Evolutionary conservation across 306 rosid genomes (phyloP).

Genomic region (Crataegus laevigata): DNA sequence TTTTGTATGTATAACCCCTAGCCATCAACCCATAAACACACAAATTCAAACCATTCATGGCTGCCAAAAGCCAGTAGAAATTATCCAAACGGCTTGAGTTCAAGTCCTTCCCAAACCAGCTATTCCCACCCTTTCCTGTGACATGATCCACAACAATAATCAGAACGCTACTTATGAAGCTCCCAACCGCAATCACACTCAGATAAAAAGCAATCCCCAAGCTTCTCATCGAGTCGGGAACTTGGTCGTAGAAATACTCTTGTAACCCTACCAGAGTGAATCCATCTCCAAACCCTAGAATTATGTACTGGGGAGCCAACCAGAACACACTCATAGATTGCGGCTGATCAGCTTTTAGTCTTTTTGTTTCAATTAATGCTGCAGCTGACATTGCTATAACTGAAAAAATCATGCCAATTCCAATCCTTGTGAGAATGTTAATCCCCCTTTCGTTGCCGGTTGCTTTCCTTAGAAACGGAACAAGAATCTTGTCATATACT

Average conservation of each 20-base stretch:
- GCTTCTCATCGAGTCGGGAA: conserved; percentile 92
- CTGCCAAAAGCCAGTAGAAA: conserved; percentile 61
- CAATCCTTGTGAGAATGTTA: conserved; percentile 70
- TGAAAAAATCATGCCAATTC: conserved; percentile 70
- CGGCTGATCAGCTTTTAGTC: conserved; percentile 30
- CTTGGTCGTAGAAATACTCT: conserved; percentile 86
- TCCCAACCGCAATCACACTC: conserved; percentile 70
- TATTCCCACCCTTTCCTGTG: conserved; percentile 40
- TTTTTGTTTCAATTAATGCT: conserved; percentile 51
- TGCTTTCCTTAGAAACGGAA: conserved; percentile 41
- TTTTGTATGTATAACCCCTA: conserved; percentile 7
- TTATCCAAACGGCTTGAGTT: conserved; percentile 72
- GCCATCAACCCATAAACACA: not conserved
- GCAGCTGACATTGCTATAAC: conserved; percentile 43
- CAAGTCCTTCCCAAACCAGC: conserved; percentile 84
- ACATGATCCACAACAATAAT: conserved; percentile 55
- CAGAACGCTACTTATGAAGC: conserved; percentile 61
- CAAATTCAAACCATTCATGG: not conserved
- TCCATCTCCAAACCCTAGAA: conserved; percentile 77
- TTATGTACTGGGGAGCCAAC: conserved; percentile 70
- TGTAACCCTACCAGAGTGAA: conserved; percentile 76
- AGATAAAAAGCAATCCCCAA: conserved; percentile 75
- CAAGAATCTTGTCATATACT: conserved; percentile 61
- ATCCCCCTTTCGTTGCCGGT: conserved; percentile 79
- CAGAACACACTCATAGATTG: conserved; percentile 61